Conservation (phyloP, 495 filamentous ascomycete genomes). For the Podospora pseudopauciseta region DNA sequence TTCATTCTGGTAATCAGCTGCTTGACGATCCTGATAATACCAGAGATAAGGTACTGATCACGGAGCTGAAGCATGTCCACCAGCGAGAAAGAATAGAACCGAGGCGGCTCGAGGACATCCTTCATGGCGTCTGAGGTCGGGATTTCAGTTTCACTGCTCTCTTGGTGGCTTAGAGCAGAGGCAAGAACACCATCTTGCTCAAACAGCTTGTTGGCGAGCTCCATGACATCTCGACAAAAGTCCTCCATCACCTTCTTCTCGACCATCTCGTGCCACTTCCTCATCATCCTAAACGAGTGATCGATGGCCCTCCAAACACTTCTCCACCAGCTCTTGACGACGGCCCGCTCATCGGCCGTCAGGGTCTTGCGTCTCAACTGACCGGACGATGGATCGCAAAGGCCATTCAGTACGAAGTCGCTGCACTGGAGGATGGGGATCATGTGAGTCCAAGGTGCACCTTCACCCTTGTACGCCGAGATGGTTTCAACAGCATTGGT, state of each 20-base stretch:
- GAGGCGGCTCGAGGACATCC: constrained; percentile 58
- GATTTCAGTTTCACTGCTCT: constrained; percentile 44
- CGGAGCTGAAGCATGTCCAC: constrained; percentile 80
- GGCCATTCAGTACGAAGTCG: constrained; percentile 70
- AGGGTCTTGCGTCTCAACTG: constrained; percentile 65
- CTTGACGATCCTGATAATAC: constrained; percentile 58
- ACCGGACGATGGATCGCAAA: constrained; percentile 79
- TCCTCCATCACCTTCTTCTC: constrained; percentile 78
- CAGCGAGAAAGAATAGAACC: constrained; percentile 60
- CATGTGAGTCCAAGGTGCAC: constrained; percentile 58
- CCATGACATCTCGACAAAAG: constrained; percentile 89
- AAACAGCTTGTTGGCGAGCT: constrained; percentile 82
- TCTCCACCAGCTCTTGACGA: constrained; percentile 74
- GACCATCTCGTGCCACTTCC: constrained; percentile 67
- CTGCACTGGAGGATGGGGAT: constrained; percentile 68
- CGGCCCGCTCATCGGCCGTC: constrained; percentile 56
- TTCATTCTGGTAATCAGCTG: constrained; percentile 72
- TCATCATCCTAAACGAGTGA: constrained; percentile 77
- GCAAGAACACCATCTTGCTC: constrained; percentile 76
- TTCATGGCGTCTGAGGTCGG: constrained; percentile 47
- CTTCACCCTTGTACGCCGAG: constrained; percentile 51
- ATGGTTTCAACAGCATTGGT: constrained; percentile 44
- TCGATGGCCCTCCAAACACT: constrained; percentile 72
- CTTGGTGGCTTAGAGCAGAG: constrained; percentile 52
- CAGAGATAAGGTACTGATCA: constrained; percentile 75